phyloP scores from a whole-genome alignment of 805 yeast genomes.

The Kuraishia hungarica region DNA sequence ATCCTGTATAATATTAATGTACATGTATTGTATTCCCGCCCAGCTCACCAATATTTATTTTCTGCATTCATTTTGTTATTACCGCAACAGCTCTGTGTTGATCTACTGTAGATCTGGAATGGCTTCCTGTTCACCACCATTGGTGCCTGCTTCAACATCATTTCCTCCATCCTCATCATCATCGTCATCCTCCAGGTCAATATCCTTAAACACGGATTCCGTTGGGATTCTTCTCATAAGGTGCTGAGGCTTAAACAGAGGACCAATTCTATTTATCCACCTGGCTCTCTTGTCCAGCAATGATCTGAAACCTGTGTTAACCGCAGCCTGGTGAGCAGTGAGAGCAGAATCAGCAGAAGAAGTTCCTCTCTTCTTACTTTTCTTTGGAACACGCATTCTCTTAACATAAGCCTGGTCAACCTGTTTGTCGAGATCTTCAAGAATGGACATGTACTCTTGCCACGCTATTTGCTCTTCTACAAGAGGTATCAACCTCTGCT shows the following conservation, averaged over 20 bases:
- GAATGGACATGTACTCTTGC: constrained; percentile 84
- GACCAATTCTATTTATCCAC: constrained; percentile 89
- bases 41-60: too few species aligned
- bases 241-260: constrained; percentile 60
- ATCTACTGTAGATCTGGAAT: constrained; percentile 1
- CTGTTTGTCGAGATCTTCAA: constrained; percentile 93
- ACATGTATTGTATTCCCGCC: neutral
- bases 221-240: constrained; percentile 72
- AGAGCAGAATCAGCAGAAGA: constrained; percentile 10
- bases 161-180: constrained; percentile 8
- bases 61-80: too few species aligned
- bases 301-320: constrained; percentile 70
- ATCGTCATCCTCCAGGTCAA: constrained; percentile 15
- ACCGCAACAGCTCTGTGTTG: neutral
- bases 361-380: constrained; percentile 43
- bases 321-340: constrained; percentile 60
- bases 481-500: constrained; percentile 55
- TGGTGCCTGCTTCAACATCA: constrained; percentile 1
- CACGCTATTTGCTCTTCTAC: constrained; percentile 88
- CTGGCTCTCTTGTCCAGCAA: constrained; percentile 76
- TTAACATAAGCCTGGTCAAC: constrained; percentile 90
- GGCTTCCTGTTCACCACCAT: constrained; percentile 14
- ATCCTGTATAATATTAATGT: neutral
- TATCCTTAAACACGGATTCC: constrained; percentile 42
- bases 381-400: constrained; percentile 67